Percentiles rank a stretch among this genome's conserved stretches.
Conservation (phyloP, 768 basidiomycete genomes). For the Kwoniella heveanensis region DNA sequence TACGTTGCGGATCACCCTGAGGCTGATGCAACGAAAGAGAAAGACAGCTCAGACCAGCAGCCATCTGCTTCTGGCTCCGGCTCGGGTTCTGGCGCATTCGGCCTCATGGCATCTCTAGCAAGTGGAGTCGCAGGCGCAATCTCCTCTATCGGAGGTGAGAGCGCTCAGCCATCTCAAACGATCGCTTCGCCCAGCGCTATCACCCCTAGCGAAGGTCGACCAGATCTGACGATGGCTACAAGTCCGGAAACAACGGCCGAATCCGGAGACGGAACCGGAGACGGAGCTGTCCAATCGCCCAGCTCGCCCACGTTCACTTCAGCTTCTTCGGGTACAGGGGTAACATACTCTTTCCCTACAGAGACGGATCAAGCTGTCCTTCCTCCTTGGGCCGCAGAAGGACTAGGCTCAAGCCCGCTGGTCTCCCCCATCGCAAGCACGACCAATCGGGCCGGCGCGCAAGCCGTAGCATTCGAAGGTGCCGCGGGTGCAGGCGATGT, state of each 20-base stretch:
- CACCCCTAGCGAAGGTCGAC: background rate
- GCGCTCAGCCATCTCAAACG: background rate
- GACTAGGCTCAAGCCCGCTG: conserved; percentile 21
- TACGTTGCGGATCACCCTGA: background rate
- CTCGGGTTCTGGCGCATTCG: conserved; percentile 8
- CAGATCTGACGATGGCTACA: background rate
- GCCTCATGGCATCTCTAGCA: background rate
- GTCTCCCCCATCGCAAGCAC: background rate
- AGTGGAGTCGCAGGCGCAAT: conserved; percentile 1
- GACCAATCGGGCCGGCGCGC: background rate
- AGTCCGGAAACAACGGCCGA: background rate
- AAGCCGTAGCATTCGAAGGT: background rate
- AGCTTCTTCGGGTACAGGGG: conserved; percentile 24
- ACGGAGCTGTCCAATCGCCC: background rate
- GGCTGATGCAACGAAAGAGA: background rate
- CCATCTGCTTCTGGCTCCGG: background rate
- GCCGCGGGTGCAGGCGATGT: too few species aligned
- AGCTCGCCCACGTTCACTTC: conserved; percentile 25
- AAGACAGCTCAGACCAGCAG: background rate
- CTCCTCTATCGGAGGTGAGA: background rate
- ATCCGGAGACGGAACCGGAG: background rate
- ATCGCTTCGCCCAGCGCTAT: background rate
- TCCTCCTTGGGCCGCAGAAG: conserved; percentile 33
- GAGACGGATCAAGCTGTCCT: conserved; percentile 10
- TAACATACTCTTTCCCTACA: conserved; percentile 25